These are phyloP conservation scores for Chalciporus sp. DNA, from an alignment of 1,284 basidiomycete genomes.

Conservation along the genomic window DNA sequence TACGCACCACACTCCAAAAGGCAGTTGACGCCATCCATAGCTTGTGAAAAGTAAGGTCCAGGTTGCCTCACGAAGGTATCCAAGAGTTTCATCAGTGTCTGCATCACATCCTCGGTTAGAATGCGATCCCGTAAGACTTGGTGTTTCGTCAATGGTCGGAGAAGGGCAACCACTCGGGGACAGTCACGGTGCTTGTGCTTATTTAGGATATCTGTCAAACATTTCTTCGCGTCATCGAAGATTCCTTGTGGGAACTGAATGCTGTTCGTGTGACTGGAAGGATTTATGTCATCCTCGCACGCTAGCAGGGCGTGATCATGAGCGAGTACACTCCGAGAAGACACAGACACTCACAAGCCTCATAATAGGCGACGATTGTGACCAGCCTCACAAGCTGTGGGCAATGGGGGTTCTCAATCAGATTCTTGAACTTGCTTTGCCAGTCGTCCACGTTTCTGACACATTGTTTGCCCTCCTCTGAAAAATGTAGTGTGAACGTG, in stretches of 20 bases:
- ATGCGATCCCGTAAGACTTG: conserved; percentile 12
- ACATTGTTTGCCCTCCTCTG: conserved; percentile 28
- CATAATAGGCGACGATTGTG: conserved; percentile 28
- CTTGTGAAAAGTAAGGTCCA: conserved; percentile 16
- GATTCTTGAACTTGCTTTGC: conserved; percentile 5
- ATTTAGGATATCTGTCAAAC: conserved; percentile 14
- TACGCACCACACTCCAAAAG: conserved; percentile 26
- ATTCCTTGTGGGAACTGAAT: not conserved
- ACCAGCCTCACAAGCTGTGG: conserved; percentile 21
- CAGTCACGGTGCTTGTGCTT: conserved; percentile 16
- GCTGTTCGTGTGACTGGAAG: not conserved
- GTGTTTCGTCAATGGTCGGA: conserved; percentile 23
- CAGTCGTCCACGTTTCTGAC: conserved; percentile 16
- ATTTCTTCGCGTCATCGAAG: conserved; percentile 10
- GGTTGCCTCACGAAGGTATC: conserved; percentile 10
- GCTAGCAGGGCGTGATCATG: conserved; percentile 4
- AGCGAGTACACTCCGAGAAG: no score
- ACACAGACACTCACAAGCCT: conserved; percentile 19
- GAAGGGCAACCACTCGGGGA: conserved; percentile 26
- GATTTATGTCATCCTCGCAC: not conserved
- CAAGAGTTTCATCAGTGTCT: conserved; percentile 14
- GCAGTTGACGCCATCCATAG: conserved; percentile 26
- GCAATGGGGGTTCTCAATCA: conserved; percentile 12
- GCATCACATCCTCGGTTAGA: conserved; percentile 18
- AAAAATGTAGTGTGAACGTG: not conserved